phyloP scores from a whole-genome alignment of 2,329 filamentous ascomycete genomes.

The Gaeumannomyces tritici region DNA sequence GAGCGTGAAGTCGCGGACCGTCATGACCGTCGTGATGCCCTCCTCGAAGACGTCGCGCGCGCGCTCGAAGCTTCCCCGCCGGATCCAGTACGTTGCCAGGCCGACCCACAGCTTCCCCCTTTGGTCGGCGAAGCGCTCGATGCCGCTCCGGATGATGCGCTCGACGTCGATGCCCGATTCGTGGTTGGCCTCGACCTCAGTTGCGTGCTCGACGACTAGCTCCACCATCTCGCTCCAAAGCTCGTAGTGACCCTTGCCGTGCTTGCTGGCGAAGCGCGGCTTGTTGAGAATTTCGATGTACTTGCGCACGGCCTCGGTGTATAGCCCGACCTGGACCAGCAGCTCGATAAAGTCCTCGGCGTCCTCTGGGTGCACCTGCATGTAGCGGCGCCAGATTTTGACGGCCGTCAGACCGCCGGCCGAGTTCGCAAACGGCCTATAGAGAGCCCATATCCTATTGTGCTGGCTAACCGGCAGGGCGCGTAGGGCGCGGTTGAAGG shows the following conservation, averaged over 20 bases:
- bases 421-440: slow-evolving; percentile 83
- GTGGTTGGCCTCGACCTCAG: slow-evolving; percentile 70
- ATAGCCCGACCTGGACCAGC: slow-evolving; percentile 68
- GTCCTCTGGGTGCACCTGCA: slow-evolving; percentile 94
- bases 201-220: slow-evolving; percentile 81
- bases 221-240: slow-evolving; percentile 98
- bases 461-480: slow-evolving; percentile 92
- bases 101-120: slow-evolving; percentile 92
- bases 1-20: slow-evolving; percentile 90
- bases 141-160: slow-evolving; percentile 84
- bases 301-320: slow-evolving; percentile 81
- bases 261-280: slow-evolving; percentile 80
- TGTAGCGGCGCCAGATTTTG: slow-evolving; percentile 89
- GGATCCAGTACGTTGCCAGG: slow-evolving; percentile 93
- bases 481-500: slow-evolving; percentile 85
- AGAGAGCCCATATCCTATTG: slow-evolving; percentile 88
- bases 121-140: slow-evolving; percentile 85
- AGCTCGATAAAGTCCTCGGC: slow-evolving; percentile 92
- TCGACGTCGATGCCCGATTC: slow-evolving; percentile 84
- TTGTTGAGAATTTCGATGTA: slow-evolving; percentile 94
- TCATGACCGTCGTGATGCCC: slow-evolving; percentile 96
- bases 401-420: slow-evolving; percentile 84
- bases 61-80: slow-evolving; percentile 82
- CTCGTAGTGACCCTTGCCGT: slow-evolving; percentile 90
- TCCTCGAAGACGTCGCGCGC: slow-evolving; percentile 93